These are phyloP conservation scores for Cercospora beticola DNA, from an alignment of 2,329 filamentous ascomycete species.

Conservation along the genomic window DNA sequence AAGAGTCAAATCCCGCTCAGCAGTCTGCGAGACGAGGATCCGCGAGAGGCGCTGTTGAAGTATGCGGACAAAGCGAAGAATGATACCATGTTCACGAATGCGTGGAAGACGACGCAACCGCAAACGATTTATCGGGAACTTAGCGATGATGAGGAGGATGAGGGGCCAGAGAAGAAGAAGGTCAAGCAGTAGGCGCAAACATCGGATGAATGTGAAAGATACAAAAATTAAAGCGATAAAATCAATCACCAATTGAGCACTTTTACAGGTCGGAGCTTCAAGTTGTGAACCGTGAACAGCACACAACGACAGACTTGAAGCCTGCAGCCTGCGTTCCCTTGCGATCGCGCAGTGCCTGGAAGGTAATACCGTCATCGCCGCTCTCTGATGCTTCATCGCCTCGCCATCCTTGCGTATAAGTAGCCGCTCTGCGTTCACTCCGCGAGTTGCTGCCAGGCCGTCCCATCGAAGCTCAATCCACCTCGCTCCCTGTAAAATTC, in stretches of 20 bases:
- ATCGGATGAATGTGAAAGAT: neutral
- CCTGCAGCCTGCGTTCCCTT: no score
- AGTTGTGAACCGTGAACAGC: no score
- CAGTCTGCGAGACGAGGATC: constrained; percentile 93
- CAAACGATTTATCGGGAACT: constrained; percentile 86
- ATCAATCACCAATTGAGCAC: neutral
- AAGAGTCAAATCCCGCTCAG: constrained; percentile 85
- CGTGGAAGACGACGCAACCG: constrained; percentile 89
- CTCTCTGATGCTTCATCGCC: neutral
- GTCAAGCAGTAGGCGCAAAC: constrained; percentile 16
- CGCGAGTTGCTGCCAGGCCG: no score
- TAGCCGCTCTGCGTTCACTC: no score
- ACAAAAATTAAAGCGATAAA: neutral
- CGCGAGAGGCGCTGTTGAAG: constrained; percentile 86
- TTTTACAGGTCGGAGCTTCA: no score
- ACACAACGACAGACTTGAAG: no score
- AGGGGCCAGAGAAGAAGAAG: constrained; percentile 61
- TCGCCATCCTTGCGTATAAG: neutral
- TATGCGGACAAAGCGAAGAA: constrained; percentile 92
- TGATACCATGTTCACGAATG: constrained; percentile 91
- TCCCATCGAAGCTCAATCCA: no score
- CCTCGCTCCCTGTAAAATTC: no score
- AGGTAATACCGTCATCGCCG: no score
- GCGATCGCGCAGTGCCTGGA: no score
- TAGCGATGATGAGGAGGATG: constrained; percentile 74